Percentiles rank a stretch among this genome's conserved stretches.
Conservation (phyloP, 305 asterid species). For the Fraxinus dipetala region DNA sequence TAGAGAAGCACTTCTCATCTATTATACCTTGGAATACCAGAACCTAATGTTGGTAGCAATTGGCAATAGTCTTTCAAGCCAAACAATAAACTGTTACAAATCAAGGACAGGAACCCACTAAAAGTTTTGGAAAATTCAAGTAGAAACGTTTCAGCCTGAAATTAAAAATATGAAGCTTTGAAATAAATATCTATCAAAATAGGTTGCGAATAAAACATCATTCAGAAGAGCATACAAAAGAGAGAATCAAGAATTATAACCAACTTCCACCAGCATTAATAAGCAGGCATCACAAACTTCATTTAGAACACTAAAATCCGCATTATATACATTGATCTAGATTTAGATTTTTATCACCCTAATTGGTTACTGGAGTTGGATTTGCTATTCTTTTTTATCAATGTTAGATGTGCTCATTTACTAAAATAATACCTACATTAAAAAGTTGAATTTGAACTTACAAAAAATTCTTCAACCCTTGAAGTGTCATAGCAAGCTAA, state of each 20-base stretch:
- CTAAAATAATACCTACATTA: background rate
- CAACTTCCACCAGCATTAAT: background rate
- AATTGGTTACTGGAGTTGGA: background rate
- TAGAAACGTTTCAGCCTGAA: background rate
- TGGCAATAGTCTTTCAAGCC: background rate
- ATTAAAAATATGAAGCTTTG: background rate
- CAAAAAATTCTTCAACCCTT: background rate
- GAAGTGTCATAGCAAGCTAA: background rate
- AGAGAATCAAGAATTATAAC: background rate
- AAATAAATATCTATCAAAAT: background rate
- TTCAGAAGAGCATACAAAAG: background rate
- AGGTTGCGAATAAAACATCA: background rate
- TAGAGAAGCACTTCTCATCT: background rate
- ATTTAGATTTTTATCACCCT: background rate
- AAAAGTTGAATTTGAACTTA: background rate
- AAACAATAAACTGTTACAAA: background rate
- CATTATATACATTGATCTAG: background rate
- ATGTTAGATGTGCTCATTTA: background rate
- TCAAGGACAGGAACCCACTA: background rate
- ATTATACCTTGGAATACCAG: background rate
- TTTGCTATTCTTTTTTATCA: slow-evolving; percentile 1
- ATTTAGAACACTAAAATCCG: background rate
- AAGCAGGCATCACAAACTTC: background rate
- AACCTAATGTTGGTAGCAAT: background rate
- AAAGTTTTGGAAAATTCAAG: background rate